Evolutionary conservation across 805 yeast genomes (phyloP).

Genomic region (Lipomyces japonicus): DNA sequence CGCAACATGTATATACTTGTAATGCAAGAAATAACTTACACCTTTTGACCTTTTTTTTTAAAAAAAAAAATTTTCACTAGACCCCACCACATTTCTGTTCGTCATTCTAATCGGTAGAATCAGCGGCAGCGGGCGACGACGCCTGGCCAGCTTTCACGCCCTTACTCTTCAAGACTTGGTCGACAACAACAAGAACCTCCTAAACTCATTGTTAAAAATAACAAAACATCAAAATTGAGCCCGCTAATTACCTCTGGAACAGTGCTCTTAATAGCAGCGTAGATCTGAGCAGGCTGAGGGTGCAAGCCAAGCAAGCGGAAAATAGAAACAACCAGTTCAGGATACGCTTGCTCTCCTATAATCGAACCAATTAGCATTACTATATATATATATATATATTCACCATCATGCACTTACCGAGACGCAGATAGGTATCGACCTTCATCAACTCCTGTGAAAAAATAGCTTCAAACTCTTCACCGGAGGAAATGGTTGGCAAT

Average conservation of each 20-base stretch:
- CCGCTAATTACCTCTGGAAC: constrained; percentile 14
- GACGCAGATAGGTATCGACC: constrained; percentile 18
- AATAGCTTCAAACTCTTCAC: constrained; percentile 20
- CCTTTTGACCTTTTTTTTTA: no score
- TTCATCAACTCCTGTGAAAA: constrained; percentile 19
- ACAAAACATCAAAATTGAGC: not conserved
- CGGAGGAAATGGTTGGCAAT: constrained; percentile 9
- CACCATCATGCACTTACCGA: constrained; percentile 14
- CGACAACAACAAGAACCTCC: constrained; percentile 14
- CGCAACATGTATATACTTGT: not conserved
- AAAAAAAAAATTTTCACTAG: not conserved
- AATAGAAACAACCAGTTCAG: constrained; percentile 22
- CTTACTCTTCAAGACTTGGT: constrained; percentile 14
- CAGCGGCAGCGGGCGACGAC: constrained; percentile 2
- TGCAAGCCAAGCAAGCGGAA: constrained; percentile 24
- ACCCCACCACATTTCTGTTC: constrained; percentile 5
- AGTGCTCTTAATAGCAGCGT: constrained; percentile 21
- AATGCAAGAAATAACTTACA: not conserved
- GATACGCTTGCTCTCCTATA: constrained; percentile 12
- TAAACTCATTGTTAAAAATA: not conserved
- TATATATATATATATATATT: not conserved
- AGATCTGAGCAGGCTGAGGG: constrained; percentile 25
- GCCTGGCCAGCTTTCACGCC: constrained; percentile 5
- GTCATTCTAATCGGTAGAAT: constrained; percentile 7
- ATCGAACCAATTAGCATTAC: not conserved